Conservation (phyloP, 75 land plant species). For the Cupressus sempervirens region DNA sequence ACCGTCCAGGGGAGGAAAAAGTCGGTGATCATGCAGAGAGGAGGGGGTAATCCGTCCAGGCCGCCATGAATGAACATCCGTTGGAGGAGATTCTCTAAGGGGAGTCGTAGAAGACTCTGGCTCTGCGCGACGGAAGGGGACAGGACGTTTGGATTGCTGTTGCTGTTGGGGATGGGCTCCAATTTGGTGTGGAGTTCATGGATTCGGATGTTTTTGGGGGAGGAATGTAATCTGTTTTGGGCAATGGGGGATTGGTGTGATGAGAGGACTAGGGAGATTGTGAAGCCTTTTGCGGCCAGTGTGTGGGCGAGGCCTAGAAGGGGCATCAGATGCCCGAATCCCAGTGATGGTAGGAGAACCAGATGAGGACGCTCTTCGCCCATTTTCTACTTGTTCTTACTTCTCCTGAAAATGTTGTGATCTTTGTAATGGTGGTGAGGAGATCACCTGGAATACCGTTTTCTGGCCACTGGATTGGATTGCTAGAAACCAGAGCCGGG, state of each 20-base stretch:
- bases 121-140: too few species aligned
- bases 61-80: too few species aligned
- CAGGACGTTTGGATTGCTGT: background rate
- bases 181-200: background rate
- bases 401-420: too few species aligned
- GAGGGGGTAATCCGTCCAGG: too few species aligned
- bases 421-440: too few species aligned
- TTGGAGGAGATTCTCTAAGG: too few species aligned
- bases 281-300: background rate
- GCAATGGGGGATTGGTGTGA: slow-evolving; percentile 17
- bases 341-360: background rate
- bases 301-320: background rate
- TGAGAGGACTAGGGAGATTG: slow-evolving; percentile 8
- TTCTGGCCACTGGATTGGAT: too few species aligned
- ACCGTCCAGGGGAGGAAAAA: slow-evolving; percentile 11
- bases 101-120: too few species aligned
- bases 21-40: slow-evolving; percentile 14
- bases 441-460: too few species aligned
- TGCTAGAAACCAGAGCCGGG: too few species aligned
- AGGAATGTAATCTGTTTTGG: background rate
- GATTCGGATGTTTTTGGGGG: background rate
- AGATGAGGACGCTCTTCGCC: background rate
- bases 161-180: background rate
- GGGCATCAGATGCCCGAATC: background rate
- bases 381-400: background rate